These are phyloP conservation scores for Aspergillus wentii DNA, from an alignment of 495 filamentous ascomycete species.

Conservation along the genomic window DNA sequence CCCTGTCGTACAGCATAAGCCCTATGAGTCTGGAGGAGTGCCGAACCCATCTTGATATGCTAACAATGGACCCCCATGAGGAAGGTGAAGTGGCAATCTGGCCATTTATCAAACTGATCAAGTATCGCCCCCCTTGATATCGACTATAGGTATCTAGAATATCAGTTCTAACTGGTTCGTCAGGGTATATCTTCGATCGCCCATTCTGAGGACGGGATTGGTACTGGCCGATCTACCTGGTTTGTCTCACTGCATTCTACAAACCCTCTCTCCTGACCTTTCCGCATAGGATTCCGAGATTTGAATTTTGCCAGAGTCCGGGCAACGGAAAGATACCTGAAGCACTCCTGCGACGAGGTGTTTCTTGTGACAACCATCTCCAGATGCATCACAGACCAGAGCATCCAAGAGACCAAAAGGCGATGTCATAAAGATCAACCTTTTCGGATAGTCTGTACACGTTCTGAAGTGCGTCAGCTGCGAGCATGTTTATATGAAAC, in stretches of 20 bases:
- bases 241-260: slow-evolving; percentile 15
- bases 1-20: slow-evolving; percentile 6
- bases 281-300: slow-evolving; percentile 27
- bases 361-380: slow-evolving; percentile 22
- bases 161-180: slow-evolving; percentile 6
- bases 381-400: slow-evolving; percentile 15
- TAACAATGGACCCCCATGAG: slow-evolving; percentile 7
- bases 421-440: slow-evolving; percentile 12
- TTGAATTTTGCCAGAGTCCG: slow-evolving; percentile 24
- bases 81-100: slow-evolving; percentile 13
- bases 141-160: no score
- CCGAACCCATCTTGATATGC: slow-evolving; percentile 12
- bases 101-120: slow-evolving; percentile 32
- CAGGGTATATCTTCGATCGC: slow-evolving; percentile 28
- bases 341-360: slow-evolving; percentile 23
- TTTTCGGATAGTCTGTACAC: slow-evolving; percentile 19
- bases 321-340: slow-evolving; percentile 23
- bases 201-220: slow-evolving; percentile 21
- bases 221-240: slow-evolving; percentile 31
- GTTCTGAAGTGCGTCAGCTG: slow-evolving; percentile 16
- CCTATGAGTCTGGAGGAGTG: slow-evolving; percentile 14
- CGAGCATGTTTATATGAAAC: not conserved
- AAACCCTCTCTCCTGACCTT: no score
- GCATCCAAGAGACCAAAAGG: slow-evolving; percentile 15
- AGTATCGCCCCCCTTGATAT: slow-evolving; percentile 8